Percentiles rank a stretch among this genome's conserved stretches.
These are phyloP conservation scores for Euphorbia neoarborescens DNA, from an alignment of 441 rosid species.

Conservation along the genomic window DNA sequence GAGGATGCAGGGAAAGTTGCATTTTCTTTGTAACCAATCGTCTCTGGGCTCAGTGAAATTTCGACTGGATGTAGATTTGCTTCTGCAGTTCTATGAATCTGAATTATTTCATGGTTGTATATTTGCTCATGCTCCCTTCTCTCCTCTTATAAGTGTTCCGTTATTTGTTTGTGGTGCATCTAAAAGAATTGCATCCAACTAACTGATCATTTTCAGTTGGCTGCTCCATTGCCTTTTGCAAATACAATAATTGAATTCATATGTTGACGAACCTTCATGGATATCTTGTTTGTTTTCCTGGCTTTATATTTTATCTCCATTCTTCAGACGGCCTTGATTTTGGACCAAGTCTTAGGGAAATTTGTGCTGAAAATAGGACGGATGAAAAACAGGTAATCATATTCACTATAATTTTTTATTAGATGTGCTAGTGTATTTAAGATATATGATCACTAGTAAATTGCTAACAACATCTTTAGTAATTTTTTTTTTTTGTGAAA, in stretches of 20 bases:
- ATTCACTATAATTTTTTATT: slow-evolving; percentile 1
- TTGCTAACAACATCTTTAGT: neutral
- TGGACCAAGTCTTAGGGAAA: slow-evolving; percentile 81
- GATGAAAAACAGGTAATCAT: slow-evolving; percentile 78
- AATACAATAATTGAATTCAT: neutral
- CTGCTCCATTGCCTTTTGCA: neutral
- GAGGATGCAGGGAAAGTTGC: neutral
- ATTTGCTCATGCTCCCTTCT: neutral
- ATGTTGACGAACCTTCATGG: slow-evolving; percentile 5
- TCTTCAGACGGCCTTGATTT: slow-evolving; percentile 59
- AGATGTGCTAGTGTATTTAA: slow-evolving; percentile 10
- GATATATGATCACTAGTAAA: neutral
- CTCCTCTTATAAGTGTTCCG: neutral
- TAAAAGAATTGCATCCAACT: neutral
- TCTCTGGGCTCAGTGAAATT: neutral
- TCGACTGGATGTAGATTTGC: neutral
- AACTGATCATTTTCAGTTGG: neutral
- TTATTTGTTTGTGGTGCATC: neutral
- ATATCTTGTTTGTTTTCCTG: slow-evolving; percentile 8
- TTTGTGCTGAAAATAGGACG: slow-evolving; percentile 77
- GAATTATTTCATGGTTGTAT: neutral
- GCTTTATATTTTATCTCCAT: slow-evolving; percentile 16
- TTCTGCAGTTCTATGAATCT: neutral
- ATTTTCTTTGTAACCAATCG: neutral
- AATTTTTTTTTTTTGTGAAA: slow-evolving; percentile 17